Evolutionary conservation across 306 rosid species (phyloP).

Genomic region (Crataegus laevigata): DNA sequence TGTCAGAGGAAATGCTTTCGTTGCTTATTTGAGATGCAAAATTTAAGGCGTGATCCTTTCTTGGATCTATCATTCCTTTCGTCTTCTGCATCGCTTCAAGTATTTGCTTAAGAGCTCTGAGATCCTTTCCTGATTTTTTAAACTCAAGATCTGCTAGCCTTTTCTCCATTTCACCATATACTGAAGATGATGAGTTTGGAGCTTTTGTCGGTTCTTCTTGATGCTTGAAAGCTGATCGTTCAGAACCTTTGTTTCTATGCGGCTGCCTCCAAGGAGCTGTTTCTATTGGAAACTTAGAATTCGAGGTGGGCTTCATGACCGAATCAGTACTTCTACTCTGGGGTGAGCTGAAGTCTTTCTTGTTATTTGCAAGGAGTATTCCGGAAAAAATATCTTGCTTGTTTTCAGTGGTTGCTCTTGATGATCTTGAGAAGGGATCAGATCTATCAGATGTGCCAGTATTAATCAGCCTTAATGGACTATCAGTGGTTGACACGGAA

Average conservation of each 20-base stretch:
- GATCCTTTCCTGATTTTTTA: slow-evolving; percentile 89
- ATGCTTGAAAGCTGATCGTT: slow-evolving; percentile 28
- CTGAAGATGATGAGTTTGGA: slow-evolving; percentile 42
- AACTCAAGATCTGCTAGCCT: slow-evolving; percentile 77
- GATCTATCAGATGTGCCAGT: slow-evolving; percentile 19
- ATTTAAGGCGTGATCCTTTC: slow-evolving; percentile 49
- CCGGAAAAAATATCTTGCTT: slow-evolving; percentile 28
- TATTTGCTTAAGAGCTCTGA: slow-evolving; percentile 87
- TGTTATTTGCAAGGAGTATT: slow-evolving; percentile 22
- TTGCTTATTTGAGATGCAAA: slow-evolving; percentile 28
- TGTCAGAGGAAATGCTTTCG: slow-evolving; percentile 21
- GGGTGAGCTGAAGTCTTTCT: slow-evolving; percentile 21
- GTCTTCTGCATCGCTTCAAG: slow-evolving; percentile 85
- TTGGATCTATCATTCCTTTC: slow-evolving; percentile 27
- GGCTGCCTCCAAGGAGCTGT: slow-evolving; percentile 45
- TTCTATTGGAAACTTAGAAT: slow-evolving; percentile 37
- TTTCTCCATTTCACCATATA: slow-evolving; percentile 83
- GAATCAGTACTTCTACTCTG: slow-evolving; percentile 33
- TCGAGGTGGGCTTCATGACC: slow-evolving; percentile 24
- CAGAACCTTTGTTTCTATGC: slow-evolving; percentile 29
- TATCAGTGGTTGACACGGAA: slow-evolving; percentile 24
- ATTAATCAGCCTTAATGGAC: slow-evolving; percentile 17
- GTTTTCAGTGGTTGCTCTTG: slow-evolving; percentile 30
- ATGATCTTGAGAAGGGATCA: slow-evolving; percentile 26
- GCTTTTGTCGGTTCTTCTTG: slow-evolving; percentile 36